Conservation (phyloP, 108 stramenopile species). For the Seminavis robusta region DNA sequence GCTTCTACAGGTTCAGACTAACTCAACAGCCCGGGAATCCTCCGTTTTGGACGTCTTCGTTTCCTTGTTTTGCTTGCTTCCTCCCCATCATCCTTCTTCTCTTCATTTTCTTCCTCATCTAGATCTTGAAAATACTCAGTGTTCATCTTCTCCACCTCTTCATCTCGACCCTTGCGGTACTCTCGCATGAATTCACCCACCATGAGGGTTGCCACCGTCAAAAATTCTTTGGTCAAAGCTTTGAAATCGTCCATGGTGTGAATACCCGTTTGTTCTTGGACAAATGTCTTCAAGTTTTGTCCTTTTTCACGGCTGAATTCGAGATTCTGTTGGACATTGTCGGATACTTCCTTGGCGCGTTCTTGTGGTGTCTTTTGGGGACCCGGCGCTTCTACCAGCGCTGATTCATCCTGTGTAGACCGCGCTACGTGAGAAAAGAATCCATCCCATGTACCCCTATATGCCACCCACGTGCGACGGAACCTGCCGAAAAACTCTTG, state of each 20-base stretch:
- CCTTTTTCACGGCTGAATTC: slow-evolving; percentile 35
- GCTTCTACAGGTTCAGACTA: no score
- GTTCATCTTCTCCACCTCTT: slow-evolving; percentile 81
- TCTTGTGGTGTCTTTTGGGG: not conserved
- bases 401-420: not conserved
- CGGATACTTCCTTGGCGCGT: slow-evolving; percentile 14
- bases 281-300: slow-evolving; percentile 38
- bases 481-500: no score
- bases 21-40: no score
- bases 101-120: no score
- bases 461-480: slow-evolving; percentile 2
- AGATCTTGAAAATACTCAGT: slow-evolving; percentile 76
- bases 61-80: no score
- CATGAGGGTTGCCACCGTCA: slow-evolving; percentile 69
- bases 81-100: no score
- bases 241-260: slow-evolving; percentile 55
- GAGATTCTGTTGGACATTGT: slow-evolving; percentile 60
- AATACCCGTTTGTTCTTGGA: slow-evolving; percentile 63
- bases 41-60: no score
- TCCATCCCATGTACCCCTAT: slow-evolving; percentile 11
- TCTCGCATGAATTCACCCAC: slow-evolving; percentile 79
- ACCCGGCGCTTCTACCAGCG: not conserved
- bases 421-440: slow-evolving; percentile 6
- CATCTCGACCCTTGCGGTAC: slow-evolving; percentile 77
- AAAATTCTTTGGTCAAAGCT: slow-evolving; percentile 46